A percentile compares a stretch with the other conserved stretches of the same genome.
These are phyloP conservation scores for Mycena olivaceomarginata DNA, from an alignment of 768 basidiomycete genomes.

Conservation along the genomic window DNA sequence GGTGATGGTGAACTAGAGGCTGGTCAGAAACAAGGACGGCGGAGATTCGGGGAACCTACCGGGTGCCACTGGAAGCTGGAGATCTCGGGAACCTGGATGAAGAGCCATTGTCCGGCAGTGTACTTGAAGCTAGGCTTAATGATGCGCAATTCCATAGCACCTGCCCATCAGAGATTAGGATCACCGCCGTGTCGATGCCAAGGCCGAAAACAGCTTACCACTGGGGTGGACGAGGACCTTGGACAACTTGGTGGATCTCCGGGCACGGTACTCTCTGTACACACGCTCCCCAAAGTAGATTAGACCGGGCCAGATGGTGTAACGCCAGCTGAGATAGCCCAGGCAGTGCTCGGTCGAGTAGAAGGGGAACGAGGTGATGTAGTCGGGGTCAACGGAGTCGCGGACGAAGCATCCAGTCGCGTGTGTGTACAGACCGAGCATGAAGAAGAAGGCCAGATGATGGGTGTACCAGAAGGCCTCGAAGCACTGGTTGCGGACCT, in stretches of 20 bases:
- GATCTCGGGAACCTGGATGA: slow-evolving; percentile 91
- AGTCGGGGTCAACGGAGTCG: slow-evolving; percentile 85
- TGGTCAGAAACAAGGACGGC: slow-evolving; percentile 16
- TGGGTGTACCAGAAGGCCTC: slow-evolving; percentile 99
- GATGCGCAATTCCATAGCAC: slow-evolving; percentile 96
- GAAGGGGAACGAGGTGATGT: slow-evolving; percentile 86
- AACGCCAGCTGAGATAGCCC: slow-evolving; percentile 94
- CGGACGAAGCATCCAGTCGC: slow-evolving; percentile 98
- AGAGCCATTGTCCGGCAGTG: slow-evolving; percentile 94
- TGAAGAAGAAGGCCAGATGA: slow-evolving; percentile 95
- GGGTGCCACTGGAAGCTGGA: slow-evolving; percentile 95
- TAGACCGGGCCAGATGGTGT: slow-evolving; percentile 94
- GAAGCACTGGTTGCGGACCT: slow-evolving; percentile 92
- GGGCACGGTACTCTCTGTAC: slow-evolving; percentile 88
- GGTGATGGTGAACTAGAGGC: slow-evolving; percentile 90
- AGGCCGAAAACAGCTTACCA: slow-evolving; percentile 64
- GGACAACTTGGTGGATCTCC: slow-evolving; percentile 85
- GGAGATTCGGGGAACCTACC: slow-evolving; percentile 68
- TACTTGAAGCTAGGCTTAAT: slow-evolving; percentile 95
- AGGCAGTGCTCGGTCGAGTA: slow-evolving; percentile 92
- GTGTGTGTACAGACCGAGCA: slow-evolving; percentile 92
- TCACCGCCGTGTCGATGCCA: slow-evolving; percentile 21
- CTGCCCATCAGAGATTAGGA: slow-evolving; percentile 56
- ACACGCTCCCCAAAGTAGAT: slow-evolving; percentile 93
- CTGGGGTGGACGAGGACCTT: slow-evolving; percentile 94